Conservation (phyloP, 148 eudicot genomes). For the Fagopyrum tataricum region DNA sequence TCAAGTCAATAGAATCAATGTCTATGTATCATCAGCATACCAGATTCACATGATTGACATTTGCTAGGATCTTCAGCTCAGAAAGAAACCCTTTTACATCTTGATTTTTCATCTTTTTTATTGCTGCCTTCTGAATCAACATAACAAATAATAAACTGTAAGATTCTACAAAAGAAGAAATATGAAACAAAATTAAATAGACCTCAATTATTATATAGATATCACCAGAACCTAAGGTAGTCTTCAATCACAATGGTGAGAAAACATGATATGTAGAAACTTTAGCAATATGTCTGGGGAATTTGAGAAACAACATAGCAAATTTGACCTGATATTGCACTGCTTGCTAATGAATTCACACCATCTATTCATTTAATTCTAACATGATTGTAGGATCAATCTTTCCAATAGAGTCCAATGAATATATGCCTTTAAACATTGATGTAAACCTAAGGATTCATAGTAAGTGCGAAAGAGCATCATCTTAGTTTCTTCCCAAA, state of each 20-base stretch:
- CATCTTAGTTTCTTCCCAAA: not conserved
- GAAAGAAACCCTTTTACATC: conserved; percentile 47
- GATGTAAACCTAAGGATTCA: not conserved
- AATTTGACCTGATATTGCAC: not conserved
- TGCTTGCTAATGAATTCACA: not conserved
- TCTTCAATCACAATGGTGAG: not conserved
- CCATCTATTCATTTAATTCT: not conserved
- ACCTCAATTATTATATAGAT: not conserved
- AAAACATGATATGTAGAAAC: not conserved
- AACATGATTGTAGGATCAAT: not conserved
- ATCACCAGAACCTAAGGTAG: not conserved
- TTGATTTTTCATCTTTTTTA: conserved; percentile 50
- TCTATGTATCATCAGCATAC: conserved; percentile 15
- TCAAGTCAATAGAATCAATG: not conserved
- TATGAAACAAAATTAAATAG: not conserved
- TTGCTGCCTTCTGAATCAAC: conserved; percentile 46
- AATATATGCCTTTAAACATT: not conserved
- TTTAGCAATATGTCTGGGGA: not conserved
- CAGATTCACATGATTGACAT: conserved; percentile 53
- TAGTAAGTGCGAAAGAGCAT: too few relatives aligned
- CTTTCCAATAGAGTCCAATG: not conserved
- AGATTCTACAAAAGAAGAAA: not conserved
- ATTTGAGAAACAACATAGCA: not conserved
- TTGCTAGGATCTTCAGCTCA: conserved; percentile 48
- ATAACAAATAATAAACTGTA: not conserved